Evolutionary conservation across 306 rosid species (phyloP).

Genomic region (Acacia confusa): DNA sequence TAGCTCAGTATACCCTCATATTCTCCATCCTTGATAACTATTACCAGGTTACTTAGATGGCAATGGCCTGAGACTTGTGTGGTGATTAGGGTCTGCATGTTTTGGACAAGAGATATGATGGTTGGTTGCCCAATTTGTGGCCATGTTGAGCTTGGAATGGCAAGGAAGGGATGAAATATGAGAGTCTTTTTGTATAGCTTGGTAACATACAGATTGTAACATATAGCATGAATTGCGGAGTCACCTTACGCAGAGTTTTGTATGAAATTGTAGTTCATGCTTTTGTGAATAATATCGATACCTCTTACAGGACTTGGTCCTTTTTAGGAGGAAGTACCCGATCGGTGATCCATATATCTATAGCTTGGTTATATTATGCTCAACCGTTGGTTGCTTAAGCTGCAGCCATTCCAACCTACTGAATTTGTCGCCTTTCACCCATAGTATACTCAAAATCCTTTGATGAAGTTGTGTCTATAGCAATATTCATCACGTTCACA

Average conservation of each 20-base stretch:
- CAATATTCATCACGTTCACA: neutral
- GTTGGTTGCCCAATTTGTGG: slow-evolving; percentile 47
- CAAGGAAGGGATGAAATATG: slow-evolving; percentile 45
- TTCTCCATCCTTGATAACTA: slow-evolving; percentile 43
- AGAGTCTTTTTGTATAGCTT: slow-evolving; percentile 79
- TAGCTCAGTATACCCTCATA: slow-evolving; percentile 62
- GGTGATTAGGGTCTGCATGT: slow-evolving; percentile 41
- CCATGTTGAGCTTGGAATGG: slow-evolving; percentile 50
- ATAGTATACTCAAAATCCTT: neutral
- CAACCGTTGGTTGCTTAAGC: neutral
- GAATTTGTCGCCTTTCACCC: neutral
- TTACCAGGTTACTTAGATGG: slow-evolving; percentile 16
- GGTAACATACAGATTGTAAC: slow-evolving; percentile 58
- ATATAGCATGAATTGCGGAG: slow-evolving; percentile 62
- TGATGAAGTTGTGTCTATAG: neutral
- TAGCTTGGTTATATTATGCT: neutral
- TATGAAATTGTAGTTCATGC: slow-evolving; percentile 42
- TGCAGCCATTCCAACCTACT: neutral
- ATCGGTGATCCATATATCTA: neutral
- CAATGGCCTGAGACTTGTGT: slow-evolving; percentile 34
- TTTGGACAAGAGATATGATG: slow-evolving; percentile 57
- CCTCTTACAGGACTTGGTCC: neutral
- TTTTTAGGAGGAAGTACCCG: neutral
- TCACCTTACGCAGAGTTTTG: slow-evolving; percentile 49
- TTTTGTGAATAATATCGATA: slow-evolving; percentile 27